Conservation (phyloP, 2,329 filamentous ascomycete species). For the Ceratocystiopsis sp. region DNA sequence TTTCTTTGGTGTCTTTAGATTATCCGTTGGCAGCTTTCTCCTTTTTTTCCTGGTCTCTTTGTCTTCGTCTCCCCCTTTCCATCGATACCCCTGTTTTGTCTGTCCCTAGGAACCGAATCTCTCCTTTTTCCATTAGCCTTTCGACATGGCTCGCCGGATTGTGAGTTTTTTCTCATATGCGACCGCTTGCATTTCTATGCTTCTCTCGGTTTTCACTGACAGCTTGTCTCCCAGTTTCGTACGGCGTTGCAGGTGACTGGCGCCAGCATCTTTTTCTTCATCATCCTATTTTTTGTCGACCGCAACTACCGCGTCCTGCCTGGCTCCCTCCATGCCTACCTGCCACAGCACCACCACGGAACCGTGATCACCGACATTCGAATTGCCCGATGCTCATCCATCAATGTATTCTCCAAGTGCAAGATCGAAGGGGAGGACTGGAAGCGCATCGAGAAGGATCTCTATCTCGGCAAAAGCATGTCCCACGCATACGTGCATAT, state of each 20-base stretch:
- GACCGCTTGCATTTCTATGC: neutral
- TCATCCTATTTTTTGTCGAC: conserved; percentile 70
- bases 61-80: too few species aligned
- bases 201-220: neutral
- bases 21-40: too few species aligned
- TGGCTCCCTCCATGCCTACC: conserved; percentile 67
- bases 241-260: conserved; percentile 61
- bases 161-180: conserved; percentile 7
- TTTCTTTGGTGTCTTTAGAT: too few species aligned
- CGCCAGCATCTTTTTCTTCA: conserved; percentile 46
- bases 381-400: conserved; percentile 54
- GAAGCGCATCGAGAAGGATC: conserved; percentile 78
- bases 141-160: conserved; percentile 16
- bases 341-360: conserved; percentile 72
- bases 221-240: conserved; percentile 28
- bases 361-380: conserved; percentile 75
- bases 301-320: conserved; percentile 78
- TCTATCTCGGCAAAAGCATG: conserved; percentile 63
- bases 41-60: too few species aligned
- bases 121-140: too few species aligned
- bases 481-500: conserved; percentile 69
- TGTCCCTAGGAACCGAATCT: too few species aligned
- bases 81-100: too few species aligned
- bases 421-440: conserved; percentile 54
- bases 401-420: conserved; percentile 63